Conservation (phyloP, 176 grass and related monocot species). For the Lolium multiflorum region DNA sequence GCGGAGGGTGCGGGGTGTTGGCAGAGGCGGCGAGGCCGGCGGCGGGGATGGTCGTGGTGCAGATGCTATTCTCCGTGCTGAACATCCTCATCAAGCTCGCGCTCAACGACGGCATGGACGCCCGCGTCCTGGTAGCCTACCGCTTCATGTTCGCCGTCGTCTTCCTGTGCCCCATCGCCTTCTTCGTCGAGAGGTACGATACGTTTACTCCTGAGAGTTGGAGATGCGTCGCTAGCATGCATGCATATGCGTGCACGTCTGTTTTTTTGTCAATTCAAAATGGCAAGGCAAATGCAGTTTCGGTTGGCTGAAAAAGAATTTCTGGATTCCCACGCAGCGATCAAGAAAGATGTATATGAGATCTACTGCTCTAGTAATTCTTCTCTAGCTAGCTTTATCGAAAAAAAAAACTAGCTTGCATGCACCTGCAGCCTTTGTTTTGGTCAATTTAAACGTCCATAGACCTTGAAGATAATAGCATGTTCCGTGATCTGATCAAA, state of each 20-base stretch:
- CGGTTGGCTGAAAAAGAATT: neutral
- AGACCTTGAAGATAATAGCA: neutral
- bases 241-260: neutral
- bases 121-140: constrained; percentile 67
- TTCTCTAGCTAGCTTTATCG: neutral
- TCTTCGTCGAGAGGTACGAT: constrained; percentile 65
- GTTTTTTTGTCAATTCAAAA: neutral
- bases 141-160: constrained; percentile 62
- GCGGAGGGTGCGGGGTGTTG: neutral
- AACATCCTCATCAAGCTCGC: constrained; percentile 74
- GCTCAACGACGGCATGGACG: constrained; percentile 74
- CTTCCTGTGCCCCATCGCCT: constrained; percentile 68
- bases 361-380: neutral
- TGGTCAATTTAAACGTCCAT: neutral
- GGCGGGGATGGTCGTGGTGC: constrained; percentile 42
- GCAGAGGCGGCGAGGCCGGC: constrained; percentile 38
- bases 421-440: neutral
- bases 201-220: neutral
- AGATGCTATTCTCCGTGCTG: constrained; percentile 46
- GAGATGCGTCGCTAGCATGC: neutral
- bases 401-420: no score
- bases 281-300: neutral
- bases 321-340: neutral
- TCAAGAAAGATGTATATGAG: neutral
- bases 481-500: neutral